Evolutionary conservation across 139 green algal genomes (phyloP), one percentile per base, ranked within the genome.

Genomic region (Coelastrella sp.): DNA sequence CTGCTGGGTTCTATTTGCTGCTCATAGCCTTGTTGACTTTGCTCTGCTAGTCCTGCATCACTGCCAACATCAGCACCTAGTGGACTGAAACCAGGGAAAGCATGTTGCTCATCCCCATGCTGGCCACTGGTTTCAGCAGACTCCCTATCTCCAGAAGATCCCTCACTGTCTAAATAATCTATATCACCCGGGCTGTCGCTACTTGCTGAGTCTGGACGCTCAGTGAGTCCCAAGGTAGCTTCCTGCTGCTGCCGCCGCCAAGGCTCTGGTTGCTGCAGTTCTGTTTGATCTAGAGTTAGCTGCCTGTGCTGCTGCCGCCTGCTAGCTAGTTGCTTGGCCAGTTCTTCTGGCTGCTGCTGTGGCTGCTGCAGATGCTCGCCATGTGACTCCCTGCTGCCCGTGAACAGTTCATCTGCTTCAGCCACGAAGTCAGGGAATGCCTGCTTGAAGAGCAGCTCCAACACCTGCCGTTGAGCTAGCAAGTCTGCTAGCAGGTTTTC

Each of bases 371-470:
- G n/a, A 0, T 64, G 23, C 59, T 71, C 77, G n/a, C 23, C 80
- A 57, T 79, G 82, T 23, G 22, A 64, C 64, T 79, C 7, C 61
- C 22, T 79, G 82, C 64, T 79, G 61, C 20, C 65, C 2, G 3
- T 23, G 22, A 74, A 54, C 64, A 64, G 65, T 59, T 78, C 8
- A 13, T 19, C 22, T 7, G 64, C 65, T 20, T 17, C 84, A 61
- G 73, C 85, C 22, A 60, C 61, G 23, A 83, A 84, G 22, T 90
- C 73, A 47, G 85, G 85, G 16, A 83, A 83, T 20, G 74, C 10
- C 13, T 59, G 23, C 13, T 60, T 56, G 19, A 84, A 74, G 73
- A 90, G 73, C 74, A 90, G 59, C 85, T 90, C 73, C 73, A 90
- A 68, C n/a, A 90, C 58, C 5, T 90, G 64, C 32, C 22, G 85